Evolutionary conservation across 2,329 filamentous ascomycete genomes (phyloP), one percentile per base, ranked within the genome.

Genomic region (Nemania sp.): DNA sequence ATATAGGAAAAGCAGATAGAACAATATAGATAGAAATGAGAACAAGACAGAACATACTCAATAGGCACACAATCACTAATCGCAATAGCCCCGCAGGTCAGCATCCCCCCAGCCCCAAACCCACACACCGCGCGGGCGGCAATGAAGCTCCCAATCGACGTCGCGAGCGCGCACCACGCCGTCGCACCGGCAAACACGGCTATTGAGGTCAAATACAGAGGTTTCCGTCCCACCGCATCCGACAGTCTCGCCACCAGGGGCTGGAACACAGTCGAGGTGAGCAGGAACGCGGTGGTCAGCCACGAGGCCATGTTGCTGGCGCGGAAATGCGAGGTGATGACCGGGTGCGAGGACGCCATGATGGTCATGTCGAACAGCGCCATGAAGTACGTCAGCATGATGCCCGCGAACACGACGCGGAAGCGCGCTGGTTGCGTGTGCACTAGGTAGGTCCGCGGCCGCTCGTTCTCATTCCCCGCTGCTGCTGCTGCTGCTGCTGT

Each of bases 301-400:
- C 93, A 96, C 1, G 92, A 93, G 2, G 93, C 93, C 54, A 89
- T 89, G 78, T 95, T 93, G 35, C 92, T 92, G 56, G 91, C 87
- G 68, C 89, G 82, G 79, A 95, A 95, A 78, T 94, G 89, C 0
- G 91, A 93, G 0, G 92, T 94, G 69, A 95, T 93, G 65, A 93
- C 91, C 0, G 92, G 92, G 78, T 96, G 92, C 49, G 87, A 90
- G 2, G 91, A 93, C 4, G 92, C 92, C 92, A 95, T 94, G 72
- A 95, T 87, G 3, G 92, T 95, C 11, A 88, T 86, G 81, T 95
- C 93, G 75, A 95, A 94, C 77, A 84, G 89, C 38, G 82, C 81
- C 18, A 89, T 82, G 69, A 90, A 87, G 74, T 87, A 87, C 4
- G 84, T 83, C n/a, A 85, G 76, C 68, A 91, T 79, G 54, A 91